Conservation (phyloP, 2,329 filamentous ascomycete genomes). For the Mariannaea sp. region DNA sequence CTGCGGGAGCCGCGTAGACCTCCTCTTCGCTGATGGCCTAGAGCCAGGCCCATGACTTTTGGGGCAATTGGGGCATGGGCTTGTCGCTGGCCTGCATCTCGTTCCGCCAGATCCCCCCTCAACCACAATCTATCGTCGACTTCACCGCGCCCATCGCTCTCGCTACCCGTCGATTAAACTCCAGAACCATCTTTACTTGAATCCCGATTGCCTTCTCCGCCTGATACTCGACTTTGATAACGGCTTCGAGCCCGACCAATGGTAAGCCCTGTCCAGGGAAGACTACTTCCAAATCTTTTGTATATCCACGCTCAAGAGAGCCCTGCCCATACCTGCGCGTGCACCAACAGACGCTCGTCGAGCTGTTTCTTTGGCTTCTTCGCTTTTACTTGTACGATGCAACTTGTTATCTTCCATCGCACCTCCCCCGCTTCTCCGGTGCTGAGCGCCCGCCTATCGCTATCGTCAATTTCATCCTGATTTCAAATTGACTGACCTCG, state of each 20-base stretch:
- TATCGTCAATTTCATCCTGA: slow-evolving; percentile 14
- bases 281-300: slow-evolving; percentile 9
- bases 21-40: slow-evolving; percentile 43
- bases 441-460: slow-evolving; percentile 16
- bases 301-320: slow-evolving; percentile 14
- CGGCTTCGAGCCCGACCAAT: slow-evolving; percentile 26
- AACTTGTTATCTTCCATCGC: slow-evolving; percentile 1
- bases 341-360: slow-evolving; percentile 1
- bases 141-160: slow-evolving; percentile 1
- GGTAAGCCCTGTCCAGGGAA: slow-evolving; percentile 28
- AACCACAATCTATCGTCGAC: slow-evolving; percentile 23
- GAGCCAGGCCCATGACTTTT: slow-evolving; percentile 36
- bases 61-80: slow-evolving; percentile 48
- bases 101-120: slow-evolving; percentile 31
- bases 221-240: slow-evolving; percentile 12
- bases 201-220: background rate
- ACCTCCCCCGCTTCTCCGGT: slow-evolving; percentile 8
- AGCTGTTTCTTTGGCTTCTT: slow-evolving; percentile 6
- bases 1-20: slow-evolving; percentile 29
- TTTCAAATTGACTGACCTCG: slow-evolving; percentile 28
- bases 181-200: background rate
- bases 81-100: slow-evolving; percentile 41
- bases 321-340: slow-evolving; percentile 2
- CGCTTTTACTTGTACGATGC: slow-evolving; percentile 2
- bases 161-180: slow-evolving; percentile 10